Evolutionary conservation across 371 early-diverging fungal genomes (phyloP).

Genomic region (Conidiobolus incongruus): DNA sequence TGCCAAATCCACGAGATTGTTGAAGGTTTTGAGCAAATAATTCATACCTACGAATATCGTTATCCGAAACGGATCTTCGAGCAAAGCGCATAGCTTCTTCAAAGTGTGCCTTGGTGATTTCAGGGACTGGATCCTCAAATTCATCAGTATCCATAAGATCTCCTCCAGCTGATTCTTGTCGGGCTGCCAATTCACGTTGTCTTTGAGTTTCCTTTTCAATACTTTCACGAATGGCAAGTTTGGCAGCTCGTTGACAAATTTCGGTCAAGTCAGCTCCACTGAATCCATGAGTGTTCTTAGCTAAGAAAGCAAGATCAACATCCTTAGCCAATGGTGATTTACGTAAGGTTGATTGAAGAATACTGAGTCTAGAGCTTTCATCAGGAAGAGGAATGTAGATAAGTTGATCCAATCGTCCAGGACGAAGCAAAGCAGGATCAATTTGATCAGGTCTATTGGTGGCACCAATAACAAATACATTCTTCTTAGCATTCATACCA

Average conservation of each 20-base stretch:
- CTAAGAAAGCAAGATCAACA: slow-evolving; percentile 74
- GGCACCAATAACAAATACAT: slow-evolving; percentile 98
- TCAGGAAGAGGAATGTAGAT: slow-evolving; percentile 99
- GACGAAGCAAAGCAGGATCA: slow-evolving; percentile 86
- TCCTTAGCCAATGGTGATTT: slow-evolving; percentile 84
- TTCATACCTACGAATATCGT: slow-evolving; percentile 96
- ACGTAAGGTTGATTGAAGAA: slow-evolving; percentile 85
- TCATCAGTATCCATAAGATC: slow-evolving; percentile 66
- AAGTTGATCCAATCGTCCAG: slow-evolving; percentile 99
- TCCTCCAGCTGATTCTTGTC: slow-evolving; percentile 31
- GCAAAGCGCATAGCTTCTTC: slow-evolving; percentile 96
- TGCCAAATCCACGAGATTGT: slow-evolving; percentile 78
- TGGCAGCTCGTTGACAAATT: slow-evolving; percentile 99
- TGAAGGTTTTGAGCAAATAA: slow-evolving; percentile 97
- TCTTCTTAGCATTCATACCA: slow-evolving; percentile 99
- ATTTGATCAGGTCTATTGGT: slow-evolving; percentile 99
- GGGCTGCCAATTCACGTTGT: slow-evolving; percentile 48
- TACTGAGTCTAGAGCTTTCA: slow-evolving; percentile 64
- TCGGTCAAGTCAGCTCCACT: slow-evolving; percentile 99
- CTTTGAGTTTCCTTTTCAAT: slow-evolving; percentile 91
- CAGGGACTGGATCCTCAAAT: slow-evolving; percentile 80
- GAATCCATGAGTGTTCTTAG: slow-evolving; percentile 89
- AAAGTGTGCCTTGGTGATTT: slow-evolving; percentile 89
- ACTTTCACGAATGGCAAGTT: slow-evolving; percentile 96
- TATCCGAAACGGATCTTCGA: slow-evolving; percentile 89